These are phyloP conservation scores for Fusarium sp. DNA, from an alignment of 2,329 filamentous ascomycete species.

Conservation along the genomic window DNA sequence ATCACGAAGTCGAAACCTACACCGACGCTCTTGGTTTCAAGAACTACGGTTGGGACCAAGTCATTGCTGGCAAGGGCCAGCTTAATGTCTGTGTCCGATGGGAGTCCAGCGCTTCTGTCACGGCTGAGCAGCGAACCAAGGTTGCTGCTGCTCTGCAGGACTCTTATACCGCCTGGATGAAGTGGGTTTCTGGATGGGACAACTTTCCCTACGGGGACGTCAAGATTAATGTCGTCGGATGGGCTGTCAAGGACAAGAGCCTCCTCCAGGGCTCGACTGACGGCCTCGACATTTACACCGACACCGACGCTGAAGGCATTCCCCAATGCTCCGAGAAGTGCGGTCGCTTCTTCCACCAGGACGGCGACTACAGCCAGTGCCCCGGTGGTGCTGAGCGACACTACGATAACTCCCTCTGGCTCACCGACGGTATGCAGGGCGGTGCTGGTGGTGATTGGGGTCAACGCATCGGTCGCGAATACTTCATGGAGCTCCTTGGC, in stretches of 20 bases:
- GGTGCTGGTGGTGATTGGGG: conserved; percentile 62
- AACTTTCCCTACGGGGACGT: conserved; percentile 57
- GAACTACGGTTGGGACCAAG: conserved; percentile 53
- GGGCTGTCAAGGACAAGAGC: conserved; percentile 55
- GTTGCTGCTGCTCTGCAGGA: conserved; percentile 52
- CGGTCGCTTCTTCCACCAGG: conserved; percentile 59
- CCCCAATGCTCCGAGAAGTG: conserved; percentile 57
- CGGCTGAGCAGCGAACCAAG: conserved; percentile 53
- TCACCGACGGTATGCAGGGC: conserved; percentile 59
- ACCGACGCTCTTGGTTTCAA: conserved; percentile 45
- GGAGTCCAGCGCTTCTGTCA: conserved; percentile 55
- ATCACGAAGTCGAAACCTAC: conserved; percentile 48
- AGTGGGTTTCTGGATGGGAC: conserved; percentile 58
- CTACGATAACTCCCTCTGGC: conserved; percentile 61
- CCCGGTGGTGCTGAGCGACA: conserved; percentile 51
- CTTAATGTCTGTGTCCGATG: conserved; percentile 56
- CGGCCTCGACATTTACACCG: conserved; percentile 57
- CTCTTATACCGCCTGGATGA: conserved; percentile 57
- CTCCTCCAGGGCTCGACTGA: conserved; percentile 54
- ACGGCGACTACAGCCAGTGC: conserved; percentile 56
- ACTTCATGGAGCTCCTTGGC: conserved; percentile 56
- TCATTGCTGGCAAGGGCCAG: conserved; percentile 49
- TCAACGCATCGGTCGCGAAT: conserved; percentile 58
- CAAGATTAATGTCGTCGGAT: conserved; percentile 56
- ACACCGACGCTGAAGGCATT: conserved; percentile 53